Percentiles rank a stretch among this genome's conserved stretches.
Conservation (phyloP, 2,329 filamentous ascomycete species). For the Aspergillus sp. region DNA sequence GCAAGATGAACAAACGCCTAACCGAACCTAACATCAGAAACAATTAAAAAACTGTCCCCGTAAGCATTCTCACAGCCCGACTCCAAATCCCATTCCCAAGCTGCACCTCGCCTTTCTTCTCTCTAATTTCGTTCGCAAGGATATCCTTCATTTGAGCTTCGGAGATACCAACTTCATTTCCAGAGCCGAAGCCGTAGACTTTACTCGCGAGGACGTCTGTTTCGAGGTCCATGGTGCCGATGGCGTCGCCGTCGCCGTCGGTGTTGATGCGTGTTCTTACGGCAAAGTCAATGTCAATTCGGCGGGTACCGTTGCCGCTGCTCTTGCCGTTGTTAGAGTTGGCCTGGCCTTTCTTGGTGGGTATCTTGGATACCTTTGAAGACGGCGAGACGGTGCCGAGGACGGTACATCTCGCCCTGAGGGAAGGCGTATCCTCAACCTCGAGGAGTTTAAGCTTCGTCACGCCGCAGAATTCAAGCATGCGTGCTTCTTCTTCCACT, state of each 20-base stretch:
- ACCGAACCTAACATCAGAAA: background rate
- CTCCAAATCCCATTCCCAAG: conserved; percentile 36
- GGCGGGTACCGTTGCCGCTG: conserved; percentile 7
- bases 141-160: conserved; percentile 32
- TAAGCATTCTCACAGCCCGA: conserved; percentile 31
- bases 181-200: conserved; percentile 33
- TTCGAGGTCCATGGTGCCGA: conserved; percentile 29
- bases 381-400: conserved; percentile 20
- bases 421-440: conserved; percentile 16
- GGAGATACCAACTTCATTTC: conserved; percentile 21
- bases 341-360: conserved; percentile 7
- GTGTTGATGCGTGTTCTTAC: conserved; percentile 24
- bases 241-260: conserved; percentile 7
- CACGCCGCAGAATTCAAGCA: conserved; percentile 41
- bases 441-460: conserved; percentile 31
- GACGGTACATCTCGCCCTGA: conserved; percentile 34
- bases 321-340: background rate
- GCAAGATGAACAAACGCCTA: background rate
- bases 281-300: conserved; percentile 37
- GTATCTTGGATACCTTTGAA: conserved; percentile 2
- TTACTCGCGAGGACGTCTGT: conserved; percentile 34
- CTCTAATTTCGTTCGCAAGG: conserved; percentile 20
- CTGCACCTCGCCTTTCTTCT: conserved; percentile 4
- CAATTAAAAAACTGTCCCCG: conserved; percentile 27
- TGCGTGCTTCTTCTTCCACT: conserved; percentile 38